Evolutionary conservation across 1,284 basidiomycete species (phyloP).

Genomic region (Ceratobasidium sp.): DNA sequence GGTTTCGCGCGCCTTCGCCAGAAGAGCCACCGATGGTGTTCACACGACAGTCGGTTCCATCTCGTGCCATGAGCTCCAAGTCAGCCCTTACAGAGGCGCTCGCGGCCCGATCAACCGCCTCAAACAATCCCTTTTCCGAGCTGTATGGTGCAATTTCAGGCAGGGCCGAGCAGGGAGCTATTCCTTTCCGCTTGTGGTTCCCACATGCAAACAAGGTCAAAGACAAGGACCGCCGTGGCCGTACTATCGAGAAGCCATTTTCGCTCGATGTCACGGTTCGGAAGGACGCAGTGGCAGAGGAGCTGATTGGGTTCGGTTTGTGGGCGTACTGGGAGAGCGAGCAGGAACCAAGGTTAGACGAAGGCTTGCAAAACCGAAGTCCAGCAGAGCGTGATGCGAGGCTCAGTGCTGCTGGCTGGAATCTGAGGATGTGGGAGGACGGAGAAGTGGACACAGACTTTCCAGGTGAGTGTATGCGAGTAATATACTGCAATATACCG

Average conservation of each 20-base stretch:
- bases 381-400: conserved; percentile 50
- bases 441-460: conserved; percentile 99
- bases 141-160: conserved; percentile 82
- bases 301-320: conserved; percentile 91
- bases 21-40: conserved; percentile 34
- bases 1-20: conserved; percentile 35
- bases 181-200: conserved; percentile 84
- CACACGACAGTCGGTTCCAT: conserved; percentile 3
- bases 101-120: conserved; percentile 56
- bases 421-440: conserved; percentile 94
- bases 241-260: conserved; percentile 32
- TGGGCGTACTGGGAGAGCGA: conserved; percentile 92
- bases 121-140: conserved; percentile 81
- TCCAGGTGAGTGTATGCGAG: conserved; percentile 63
- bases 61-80: conserved; percentile 17
- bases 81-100: conserved; percentile 74
- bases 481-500: neutral
- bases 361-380: conserved; percentile 58
- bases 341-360: conserved; percentile 78
- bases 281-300: conserved; percentile 91
- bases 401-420: conserved; percentile 86
- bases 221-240: conserved; percentile 43
- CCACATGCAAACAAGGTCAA: conserved; percentile 66
- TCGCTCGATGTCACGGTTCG: conserved; percentile 66
- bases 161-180: conserved; percentile 66